A percentile compares a stretch with the other conserved stretches of the same genome.
Conservation (phyloP, 2,329 filamentous ascomycete genomes). For the Ophiostoma montium region DNA sequence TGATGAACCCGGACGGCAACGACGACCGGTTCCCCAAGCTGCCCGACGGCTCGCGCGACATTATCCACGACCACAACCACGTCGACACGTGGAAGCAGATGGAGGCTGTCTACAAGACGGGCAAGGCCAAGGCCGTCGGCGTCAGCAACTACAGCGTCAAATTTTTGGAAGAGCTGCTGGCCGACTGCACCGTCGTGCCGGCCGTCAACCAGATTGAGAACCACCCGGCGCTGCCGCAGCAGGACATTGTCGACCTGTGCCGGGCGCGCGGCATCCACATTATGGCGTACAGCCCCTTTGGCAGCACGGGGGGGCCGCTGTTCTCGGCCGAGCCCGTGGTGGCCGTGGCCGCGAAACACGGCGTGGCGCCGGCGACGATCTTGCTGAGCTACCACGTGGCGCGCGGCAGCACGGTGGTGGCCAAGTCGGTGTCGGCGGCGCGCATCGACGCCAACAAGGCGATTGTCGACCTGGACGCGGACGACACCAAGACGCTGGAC, state of each 20-base stretch:
- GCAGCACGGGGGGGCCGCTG: constrained; percentile 49
- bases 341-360: constrained; percentile 49
- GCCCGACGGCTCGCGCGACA: constrained; percentile 59
- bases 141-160: constrained; percentile 44
- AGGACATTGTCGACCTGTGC: constrained; percentile 58
- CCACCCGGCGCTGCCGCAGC: constrained; percentile 56
- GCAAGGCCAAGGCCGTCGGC: constrained; percentile 40
- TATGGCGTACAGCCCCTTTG: constrained; percentile 57
- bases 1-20: constrained; percentile 66
- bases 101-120: constrained; percentile 48
- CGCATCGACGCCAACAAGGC: constrained; percentile 58
- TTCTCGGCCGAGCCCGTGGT: constrained; percentile 48
- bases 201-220: constrained; percentile 64
- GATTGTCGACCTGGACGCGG: constrained; percentile 47
- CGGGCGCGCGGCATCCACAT: constrained; percentile 54
- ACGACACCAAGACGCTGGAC: constrained; percentile 44
- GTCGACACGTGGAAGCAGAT: constrained; percentile 65
- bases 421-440: constrained; percentile 55
- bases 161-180: constrained; percentile 41
- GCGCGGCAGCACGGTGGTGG: constrained; percentile 54
- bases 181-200: constrained; percentile 38
- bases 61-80: constrained; percentile 55
- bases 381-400: constrained; percentile 60
- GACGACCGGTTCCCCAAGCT: constrained; percentile 62
- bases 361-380: constrained; percentile 45